Percentiles rank a stretch among this genome's conserved stretches.
These are phyloP conservation scores for Geotrichum fermentans DNA, from an alignment of 1,139 yeast genomes.

Conservation along the genomic window DNA sequence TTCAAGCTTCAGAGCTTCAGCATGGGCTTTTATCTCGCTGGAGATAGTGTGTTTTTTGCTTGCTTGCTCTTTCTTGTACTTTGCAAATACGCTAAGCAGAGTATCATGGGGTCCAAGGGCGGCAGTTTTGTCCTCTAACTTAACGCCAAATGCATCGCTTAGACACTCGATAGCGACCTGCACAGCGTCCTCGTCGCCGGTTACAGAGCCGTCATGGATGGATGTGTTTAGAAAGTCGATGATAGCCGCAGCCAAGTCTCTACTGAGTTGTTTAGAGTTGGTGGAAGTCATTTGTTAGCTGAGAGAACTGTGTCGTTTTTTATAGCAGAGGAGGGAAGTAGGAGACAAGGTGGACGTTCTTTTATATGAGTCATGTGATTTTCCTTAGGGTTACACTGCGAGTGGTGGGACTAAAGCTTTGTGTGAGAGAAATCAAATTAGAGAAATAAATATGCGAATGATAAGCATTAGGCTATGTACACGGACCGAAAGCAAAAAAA, in stretches of 20 bases:
- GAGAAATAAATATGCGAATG: too few relatives aligned
- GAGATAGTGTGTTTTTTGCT: conserved; percentile 34
- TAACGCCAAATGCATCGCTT: conserved; percentile 77
- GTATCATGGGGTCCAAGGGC: conserved; percentile 47
- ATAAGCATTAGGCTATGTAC: too few relatives aligned
- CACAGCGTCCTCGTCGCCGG: conserved; percentile 83
- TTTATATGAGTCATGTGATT: too few relatives aligned
- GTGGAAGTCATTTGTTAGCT: neutral
- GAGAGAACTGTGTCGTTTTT: too few relatives aligned
- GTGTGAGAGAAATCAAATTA: too few relatives aligned
- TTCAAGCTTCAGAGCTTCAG: conserved; percentile 77
- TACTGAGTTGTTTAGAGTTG: conserved; percentile 31
- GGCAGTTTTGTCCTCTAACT: conserved; percentile 37
- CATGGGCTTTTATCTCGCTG: conserved; percentile 56
- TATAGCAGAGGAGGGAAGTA: too few relatives aligned
- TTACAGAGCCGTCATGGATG: conserved; percentile 57
- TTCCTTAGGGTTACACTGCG: too few relatives aligned
- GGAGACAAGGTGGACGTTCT: too few relatives aligned
- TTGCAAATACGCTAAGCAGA: conserved; percentile 34
- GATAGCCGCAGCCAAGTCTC: conserved; percentile 71
- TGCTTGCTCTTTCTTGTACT: conserved; percentile 27
- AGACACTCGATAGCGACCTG: conserved; percentile 94
- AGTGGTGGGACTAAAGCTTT: too few relatives aligned
- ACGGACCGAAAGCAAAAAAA: too few relatives aligned
- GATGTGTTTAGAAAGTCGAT: conserved; percentile 64